phyloP scores from a whole-genome alignment of 2,329 filamentous ascomycete genomes.

The Pseudogymnoascus sp. region DNA sequence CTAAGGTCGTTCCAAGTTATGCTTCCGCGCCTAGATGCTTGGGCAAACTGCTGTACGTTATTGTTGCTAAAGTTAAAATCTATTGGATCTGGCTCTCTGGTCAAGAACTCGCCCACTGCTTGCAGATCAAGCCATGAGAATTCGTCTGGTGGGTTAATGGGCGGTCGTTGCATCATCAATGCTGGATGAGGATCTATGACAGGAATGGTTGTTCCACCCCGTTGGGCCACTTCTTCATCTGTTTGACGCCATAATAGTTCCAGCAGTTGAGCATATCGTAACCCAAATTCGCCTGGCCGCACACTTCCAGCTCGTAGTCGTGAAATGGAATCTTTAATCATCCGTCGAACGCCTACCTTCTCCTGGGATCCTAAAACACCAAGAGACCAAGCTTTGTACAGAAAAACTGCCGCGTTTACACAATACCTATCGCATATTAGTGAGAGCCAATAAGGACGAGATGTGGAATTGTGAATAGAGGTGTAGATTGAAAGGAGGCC shows the following conservation, averaged over 20 bases:
- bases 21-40: not conserved
- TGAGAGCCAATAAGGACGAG: not conserved
- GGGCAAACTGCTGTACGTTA: not conserved
- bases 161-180: slow-evolving; percentile 25
- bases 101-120: slow-evolving; percentile 50
- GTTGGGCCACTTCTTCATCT: slow-evolving; percentile 18
- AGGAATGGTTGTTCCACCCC: slow-evolving; percentile 13
- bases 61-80: slow-evolving; percentile 16
- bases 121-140: slow-evolving; percentile 56
- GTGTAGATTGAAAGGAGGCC: slow-evolving; percentile 20
- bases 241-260: slow-evolving; percentile 49
- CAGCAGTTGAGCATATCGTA: slow-evolving; percentile 52
- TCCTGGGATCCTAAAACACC: slow-evolving; percentile 49
- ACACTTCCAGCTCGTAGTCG: slow-evolving; percentile 50
- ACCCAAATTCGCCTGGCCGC: slow-evolving; percentile 50
- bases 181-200: not conserved
- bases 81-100: slow-evolving; percentile 30
- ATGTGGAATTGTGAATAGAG: slow-evolving; percentile 14
- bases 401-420: slow-evolving; percentile 56
- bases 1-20: not conserved
- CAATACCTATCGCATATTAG: slow-evolving; percentile 29
- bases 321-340: slow-evolving; percentile 51
- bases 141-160: slow-evolving; percentile 42
- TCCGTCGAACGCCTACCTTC: slow-evolving; percentile 45
- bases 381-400: slow-evolving; percentile 56